Base-by-base conservation (phyloP, 352 stramenopile species). In the Globisporangium carolinianum region DNA sequence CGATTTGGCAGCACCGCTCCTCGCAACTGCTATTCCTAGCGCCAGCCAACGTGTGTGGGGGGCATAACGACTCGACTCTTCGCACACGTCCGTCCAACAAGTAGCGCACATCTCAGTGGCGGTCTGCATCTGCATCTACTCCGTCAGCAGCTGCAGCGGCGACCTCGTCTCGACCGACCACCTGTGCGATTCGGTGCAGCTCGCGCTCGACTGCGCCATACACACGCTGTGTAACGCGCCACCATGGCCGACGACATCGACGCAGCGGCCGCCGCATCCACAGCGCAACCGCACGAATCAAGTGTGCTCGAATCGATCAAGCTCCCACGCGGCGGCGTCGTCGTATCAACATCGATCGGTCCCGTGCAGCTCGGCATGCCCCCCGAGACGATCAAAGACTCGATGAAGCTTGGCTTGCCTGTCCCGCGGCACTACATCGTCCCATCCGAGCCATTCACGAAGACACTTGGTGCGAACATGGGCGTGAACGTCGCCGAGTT, bases 371-470 rank as follows among this genome's bases (percentile, higher is more conserved):
- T 98, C 51, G 95, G 95, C 57, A 98, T 98, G 66, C 95, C 95
- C 17, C 95, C 95, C 0, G 95, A 98, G 73, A 98, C 94, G 12
- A 98, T 98, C 81, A 98, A 98, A 66, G 95, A 98, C 69, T 96
- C 82, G 53, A 97, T 98, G 91, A 89, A 85, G 59, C 73, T 98
- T 14, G 94, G 94, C 3, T 75, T 98, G 10, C 75, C 79, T 11
- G 88, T 98, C 41, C 95, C 95, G n/a, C 75, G 84, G 6, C 89
- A 98, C 57, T 98, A 97, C 66, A 96, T 98, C 57, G 91, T 98
- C 11, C 93, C 94, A 14, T 91, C 91, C 10, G 94, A 98, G 66
- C 80, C 90, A 18, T 98, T 98, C 70, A 97, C 91, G 46, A 86
- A 95, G 58, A 92, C 94, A 32, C 86, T 98, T 24, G 95, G 95